Conservation (phyloP, 2,329 filamentous ascomycete species). For the Fusarium caatingaense region DNA sequence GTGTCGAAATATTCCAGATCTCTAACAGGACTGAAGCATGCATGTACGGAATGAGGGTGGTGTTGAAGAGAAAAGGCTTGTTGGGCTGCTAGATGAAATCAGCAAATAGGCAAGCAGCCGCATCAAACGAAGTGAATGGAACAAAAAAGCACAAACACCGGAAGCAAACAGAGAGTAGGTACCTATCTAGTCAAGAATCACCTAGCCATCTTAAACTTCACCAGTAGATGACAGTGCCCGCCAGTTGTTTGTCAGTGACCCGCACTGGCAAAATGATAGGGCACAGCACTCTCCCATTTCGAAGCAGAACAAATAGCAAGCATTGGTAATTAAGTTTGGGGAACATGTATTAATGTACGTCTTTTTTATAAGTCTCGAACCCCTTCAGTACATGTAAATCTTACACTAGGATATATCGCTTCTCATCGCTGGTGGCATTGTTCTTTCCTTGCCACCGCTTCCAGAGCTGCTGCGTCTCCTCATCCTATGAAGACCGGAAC, state of each 20-base stretch:
- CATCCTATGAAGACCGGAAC: slow-evolving; percentile 49
- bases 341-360: slow-evolving; percentile 1
- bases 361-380: slow-evolving; percentile 1
- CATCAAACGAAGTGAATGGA: not conserved
- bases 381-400: slow-evolving; percentile 11
- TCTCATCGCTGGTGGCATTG: slow-evolving; percentile 25
- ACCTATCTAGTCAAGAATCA: not conserved
- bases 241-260: slow-evolving; percentile 13
- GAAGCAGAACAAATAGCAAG: not conserved
- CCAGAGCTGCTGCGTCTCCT: slow-evolving; percentile 44
- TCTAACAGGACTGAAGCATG: not conserved
- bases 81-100: not conserved
- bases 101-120: slow-evolving; percentile 4
- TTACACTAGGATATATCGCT: slow-evolving; percentile 36
- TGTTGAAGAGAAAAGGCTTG: not conserved
- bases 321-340: slow-evolving; percentile 3
- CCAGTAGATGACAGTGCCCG: not conserved
- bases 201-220: not conserved
- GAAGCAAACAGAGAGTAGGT: not conserved
- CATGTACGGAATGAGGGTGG: not conserved
- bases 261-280: not conserved
- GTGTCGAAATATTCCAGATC: not conserved
- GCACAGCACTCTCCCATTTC: not conserved
- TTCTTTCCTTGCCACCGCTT: slow-evolving; percentile 31
- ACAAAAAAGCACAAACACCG: slow-evolving; percentile 5